A percentile compares a stretch with the other conserved stretches of the same genome.
phyloP scores from a whole-genome alignment of 192 early-diverging fungal species.

The Rhizophlyctis rosea region DNA sequence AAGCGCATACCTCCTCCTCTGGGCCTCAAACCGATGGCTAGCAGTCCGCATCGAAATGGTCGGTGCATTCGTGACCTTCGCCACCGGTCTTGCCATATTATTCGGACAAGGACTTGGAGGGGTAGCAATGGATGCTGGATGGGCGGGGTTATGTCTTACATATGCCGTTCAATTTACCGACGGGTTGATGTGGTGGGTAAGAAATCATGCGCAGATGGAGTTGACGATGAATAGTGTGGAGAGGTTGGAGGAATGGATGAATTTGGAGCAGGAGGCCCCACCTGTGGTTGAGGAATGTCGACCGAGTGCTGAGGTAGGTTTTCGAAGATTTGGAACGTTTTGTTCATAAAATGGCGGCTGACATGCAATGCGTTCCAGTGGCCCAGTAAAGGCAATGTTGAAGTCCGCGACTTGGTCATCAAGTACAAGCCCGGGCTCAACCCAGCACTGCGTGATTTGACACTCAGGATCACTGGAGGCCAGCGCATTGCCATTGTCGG shows the following conservation, averaged over 20 bases:
- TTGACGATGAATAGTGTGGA: slow-evolving; percentile 67
- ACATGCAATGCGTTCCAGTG: slow-evolving; percentile 15
- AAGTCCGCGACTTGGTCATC: slow-evolving; percentile 63
- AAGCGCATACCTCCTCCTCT: slow-evolving; percentile 81
- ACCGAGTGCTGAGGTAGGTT: too few species aligned
- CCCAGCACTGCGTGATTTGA: slow-evolving; percentile 45
- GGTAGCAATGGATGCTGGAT: slow-evolving; percentile 81
- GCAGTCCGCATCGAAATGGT: slow-evolving; percentile 62
- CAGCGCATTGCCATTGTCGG: slow-evolving; percentile 60
- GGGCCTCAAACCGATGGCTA: slow-evolving; percentile 71
- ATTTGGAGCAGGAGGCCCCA: slow-evolving; percentile 77
- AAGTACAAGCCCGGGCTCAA: slow-evolving; percentile 75
- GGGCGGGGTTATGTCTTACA: slow-evolving; percentile 81
- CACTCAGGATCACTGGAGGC: slow-evolving; percentile 36
- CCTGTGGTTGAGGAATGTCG: slow-evolving; percentile 50
- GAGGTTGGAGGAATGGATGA: slow-evolving; percentile 80
- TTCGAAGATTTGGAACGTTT: background rate
- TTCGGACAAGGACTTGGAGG: slow-evolving; percentile 35
- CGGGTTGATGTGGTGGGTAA: slow-evolving; percentile 81
- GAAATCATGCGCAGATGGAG: slow-evolving; percentile 71
- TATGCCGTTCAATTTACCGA: slow-evolving; percentile 81
- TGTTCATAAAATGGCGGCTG: background rate
- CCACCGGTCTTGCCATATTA: slow-evolving; percentile 69
- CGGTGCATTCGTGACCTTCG: slow-evolving; percentile 47
- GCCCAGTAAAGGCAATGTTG: slow-evolving; percentile 70